These are phyloP conservation scores for Capsicum chinense DNA, from an alignment of 257 asterid species.

Conservation along the genomic window DNA sequence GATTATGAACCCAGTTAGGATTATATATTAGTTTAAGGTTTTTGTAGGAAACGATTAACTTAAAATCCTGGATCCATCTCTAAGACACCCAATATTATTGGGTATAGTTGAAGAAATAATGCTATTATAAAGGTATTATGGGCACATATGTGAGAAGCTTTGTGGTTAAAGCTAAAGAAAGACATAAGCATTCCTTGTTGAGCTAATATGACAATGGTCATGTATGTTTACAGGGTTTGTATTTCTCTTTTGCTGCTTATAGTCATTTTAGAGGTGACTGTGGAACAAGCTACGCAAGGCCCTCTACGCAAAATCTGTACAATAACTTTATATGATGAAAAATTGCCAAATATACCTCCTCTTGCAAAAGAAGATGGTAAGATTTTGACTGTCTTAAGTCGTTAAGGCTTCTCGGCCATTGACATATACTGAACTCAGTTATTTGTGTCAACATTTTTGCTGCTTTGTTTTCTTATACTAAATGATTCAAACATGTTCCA, in stretches of 20 bases:
- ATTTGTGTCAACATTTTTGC: too few relatives aligned
- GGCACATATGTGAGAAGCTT: background rate
- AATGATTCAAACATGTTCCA: too few relatives aligned
- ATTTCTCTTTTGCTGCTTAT: conserved; percentile 1
- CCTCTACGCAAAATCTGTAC: background rate
- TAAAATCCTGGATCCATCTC: background rate
- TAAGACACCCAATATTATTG: background rate
- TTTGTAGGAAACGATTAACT: background rate
- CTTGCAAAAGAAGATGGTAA: conserved; percentile 5
- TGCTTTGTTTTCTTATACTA: too few relatives aligned
- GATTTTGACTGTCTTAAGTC: background rate
- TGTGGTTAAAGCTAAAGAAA: background rate
- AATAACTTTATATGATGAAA: accelerated
- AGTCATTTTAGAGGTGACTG: background rate
- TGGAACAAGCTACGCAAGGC: background rate
- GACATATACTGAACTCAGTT: too few relatives aligned
- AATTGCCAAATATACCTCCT: background rate
- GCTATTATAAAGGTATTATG: conserved; percentile 4
- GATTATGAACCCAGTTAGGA: too few relatives aligned
- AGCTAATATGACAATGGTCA: background rate
- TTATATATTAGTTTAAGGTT: too few relatives aligned
- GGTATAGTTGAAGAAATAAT: background rate
- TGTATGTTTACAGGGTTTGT: background rate
- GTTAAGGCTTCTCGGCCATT: background rate
- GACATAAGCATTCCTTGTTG: background rate